Conservation (phyloP, 2,329 filamentous ascomycete genomes). For the Exophiala lecanii-corni region DNA sequence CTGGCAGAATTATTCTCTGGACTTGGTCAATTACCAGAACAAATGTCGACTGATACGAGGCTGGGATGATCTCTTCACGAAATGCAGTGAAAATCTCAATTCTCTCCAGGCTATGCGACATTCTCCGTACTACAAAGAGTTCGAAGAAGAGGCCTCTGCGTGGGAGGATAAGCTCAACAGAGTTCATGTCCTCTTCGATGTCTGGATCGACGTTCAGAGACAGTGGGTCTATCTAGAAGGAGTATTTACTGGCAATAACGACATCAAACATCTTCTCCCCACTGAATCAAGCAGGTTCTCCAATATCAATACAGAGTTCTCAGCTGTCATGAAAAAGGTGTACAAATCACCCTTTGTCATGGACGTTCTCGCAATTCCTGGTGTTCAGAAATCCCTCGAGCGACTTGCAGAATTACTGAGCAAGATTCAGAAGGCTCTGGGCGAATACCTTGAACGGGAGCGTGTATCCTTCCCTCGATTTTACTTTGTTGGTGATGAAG, state of each 20-base stretch:
- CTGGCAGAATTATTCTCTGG: slow-evolving; percentile 91
- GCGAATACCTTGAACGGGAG: slow-evolving; percentile 97
- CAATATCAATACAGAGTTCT: slow-evolving; percentile 98
- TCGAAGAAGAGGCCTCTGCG: slow-evolving; percentile 90
- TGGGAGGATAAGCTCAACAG: slow-evolving; percentile 99
- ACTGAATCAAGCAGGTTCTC: slow-evolving; percentile 96
- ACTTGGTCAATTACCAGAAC: slow-evolving; percentile 95
- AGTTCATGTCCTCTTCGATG: slow-evolving; percentile 94
- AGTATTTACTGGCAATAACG: slow-evolving; percentile 96
- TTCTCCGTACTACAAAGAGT: slow-evolving; percentile 98
- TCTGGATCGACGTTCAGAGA: slow-evolving; percentile 99
- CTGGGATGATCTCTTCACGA: slow-evolving; percentile 97
- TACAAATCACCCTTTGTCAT: slow-evolving; percentile 94
- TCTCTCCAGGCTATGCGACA: slow-evolving; percentile 98
- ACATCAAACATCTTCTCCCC: slow-evolving; percentile 96
- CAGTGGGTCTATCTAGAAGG: slow-evolving; percentile 99
- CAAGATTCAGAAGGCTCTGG: slow-evolving; percentile 98
- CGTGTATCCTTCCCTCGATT: slow-evolving; percentile 96
- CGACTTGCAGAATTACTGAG: slow-evolving; percentile 93
- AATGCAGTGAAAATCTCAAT: slow-evolving; percentile 96
- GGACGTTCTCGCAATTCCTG: slow-evolving; percentile 91
- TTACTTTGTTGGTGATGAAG: slow-evolving; percentile 99
- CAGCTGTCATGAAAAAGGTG: slow-evolving; percentile 99
- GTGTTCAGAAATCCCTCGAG: slow-evolving; percentile 92
- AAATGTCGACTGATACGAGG: slow-evolving; percentile 96